Base-by-base conservation (phyloP, 2,329 filamentous ascomycete species). In the Aspergillus sp. region DNA sequence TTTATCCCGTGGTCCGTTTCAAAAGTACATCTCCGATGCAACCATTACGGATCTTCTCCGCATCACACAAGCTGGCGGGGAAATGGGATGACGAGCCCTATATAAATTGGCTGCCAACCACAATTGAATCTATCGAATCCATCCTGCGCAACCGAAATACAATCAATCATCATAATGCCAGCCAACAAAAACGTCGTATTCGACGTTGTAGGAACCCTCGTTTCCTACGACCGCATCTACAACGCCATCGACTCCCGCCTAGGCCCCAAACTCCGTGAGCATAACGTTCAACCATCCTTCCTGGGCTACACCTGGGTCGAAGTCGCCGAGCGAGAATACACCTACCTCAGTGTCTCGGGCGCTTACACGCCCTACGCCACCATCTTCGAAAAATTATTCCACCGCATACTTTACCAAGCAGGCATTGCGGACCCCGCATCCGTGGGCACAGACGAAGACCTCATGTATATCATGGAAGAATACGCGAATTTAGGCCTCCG, bases 221-320 rank as follows among this genome's bases (percentile, higher is more conserved):
- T 75, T 33, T 61, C 59, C 35, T 73, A 70, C 59, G 62, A 71
- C 7, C 60, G 65, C 43, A 66, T 69, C 51, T 71, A 65, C 55
- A 52, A 61, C 19, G 59, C 63, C 38, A 66, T 75, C 42, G 61
- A 69, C 23, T 44, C 57, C 37, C 62, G 60, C 13, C 61, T 75
- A 7, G 72, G 72, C 38, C 46, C 61, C 19, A 62, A 61, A 20
- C 65, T 75, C 2, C 56, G 56, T 27, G 47, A 54, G 15, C 50
- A 68, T 23, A 59, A 52, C 20, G 66, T 75, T 47, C 64, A 63
- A 4, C 57, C 70, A 0, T 60, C 59, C 10, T 58, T 68, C 4
- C 67, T 75, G 7, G 71, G 67, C 12, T 70, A 63, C 43, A 60
- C 67, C 4, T 75, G 70, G 71, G 67, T 71, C 52, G 68, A 69